phyloP scores from a whole-genome alignment of 177 flowering plant genomes.

The Vitis hybrid region DNA sequence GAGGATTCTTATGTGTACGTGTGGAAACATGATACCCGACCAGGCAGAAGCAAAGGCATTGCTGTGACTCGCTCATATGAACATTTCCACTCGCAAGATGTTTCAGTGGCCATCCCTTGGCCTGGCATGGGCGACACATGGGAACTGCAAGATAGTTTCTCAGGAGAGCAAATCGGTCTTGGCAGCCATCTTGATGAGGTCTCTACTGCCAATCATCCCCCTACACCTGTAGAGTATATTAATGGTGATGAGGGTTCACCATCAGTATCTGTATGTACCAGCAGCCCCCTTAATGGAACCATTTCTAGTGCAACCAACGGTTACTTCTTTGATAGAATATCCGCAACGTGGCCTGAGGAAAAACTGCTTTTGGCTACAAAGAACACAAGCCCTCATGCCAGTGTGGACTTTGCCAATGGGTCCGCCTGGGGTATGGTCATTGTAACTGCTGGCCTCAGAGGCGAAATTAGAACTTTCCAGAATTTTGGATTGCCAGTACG shows the following conservation, averaged over 20 bases:
- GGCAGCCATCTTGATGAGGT: slow-evolving; percentile 35
- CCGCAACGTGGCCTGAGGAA: slow-evolving; percentile 92
- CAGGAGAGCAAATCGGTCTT: slow-evolving; percentile 28
- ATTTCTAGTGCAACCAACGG: slow-evolving; percentile 57
- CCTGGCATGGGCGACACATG: slow-evolving; percentile 58
- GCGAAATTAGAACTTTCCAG: slow-evolving; percentile 84
- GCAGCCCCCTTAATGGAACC: slow-evolving; percentile 55
- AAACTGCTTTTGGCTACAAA: slow-evolving; percentile 49
- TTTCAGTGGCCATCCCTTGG: slow-evolving; percentile 93
- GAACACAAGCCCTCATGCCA: slow-evolving; percentile 48
- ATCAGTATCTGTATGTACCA: slow-evolving; percentile 37
- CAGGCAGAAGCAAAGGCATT: slow-evolving; percentile 72
- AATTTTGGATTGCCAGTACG: slow-evolving; percentile 92
- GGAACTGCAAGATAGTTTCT: slow-evolving; percentile 27
- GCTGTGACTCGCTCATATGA: slow-evolving; percentile 76
- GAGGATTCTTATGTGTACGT: slow-evolving; percentile 92
- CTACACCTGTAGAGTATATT: slow-evolving; percentile 48
- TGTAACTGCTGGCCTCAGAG: slow-evolving; percentile 86
- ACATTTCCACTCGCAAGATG: slow-evolving; percentile 89
- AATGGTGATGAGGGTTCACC: slow-evolving; percentile 37
- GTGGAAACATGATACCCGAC: slow-evolving; percentile 85
- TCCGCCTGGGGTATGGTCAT: slow-evolving; percentile 91
- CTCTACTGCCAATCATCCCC: slow-evolving; percentile 49
- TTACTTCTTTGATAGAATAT: slow-evolving; percentile 65
- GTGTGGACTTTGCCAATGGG: slow-evolving; percentile 50